Evolutionary conservation across 257 asterid species (phyloP).

Genomic region (Cordia subcordata): DNA sequence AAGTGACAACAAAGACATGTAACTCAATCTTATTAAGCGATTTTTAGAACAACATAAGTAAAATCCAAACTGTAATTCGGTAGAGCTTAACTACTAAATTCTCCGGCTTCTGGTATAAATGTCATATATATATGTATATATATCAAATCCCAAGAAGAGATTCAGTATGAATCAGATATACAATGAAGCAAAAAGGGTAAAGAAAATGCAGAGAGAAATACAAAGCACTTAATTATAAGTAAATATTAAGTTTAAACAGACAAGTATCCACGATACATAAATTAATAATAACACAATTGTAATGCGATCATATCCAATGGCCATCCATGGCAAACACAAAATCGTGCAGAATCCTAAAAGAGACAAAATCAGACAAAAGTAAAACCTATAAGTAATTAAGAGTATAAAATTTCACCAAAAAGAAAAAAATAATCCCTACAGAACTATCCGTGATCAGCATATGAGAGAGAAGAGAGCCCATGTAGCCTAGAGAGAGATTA

Average conservation of each 20-base stretch:
- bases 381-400: conserved; percentile 12
- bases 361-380: conserved; percentile 41
- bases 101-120: too few relatives aligned
- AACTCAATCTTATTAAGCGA: background rate
- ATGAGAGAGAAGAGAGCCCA: background rate
- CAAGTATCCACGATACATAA: background rate
- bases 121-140: too few relatives aligned
- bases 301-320: conserved; percentile 15
- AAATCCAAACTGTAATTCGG: too few relatives aligned
- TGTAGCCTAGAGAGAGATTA: background rate
- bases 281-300: background rate
- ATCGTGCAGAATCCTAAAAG: conserved; percentile 63
- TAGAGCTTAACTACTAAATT: too few relatives aligned
- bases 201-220: too few relatives aligned
- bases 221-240: background rate
- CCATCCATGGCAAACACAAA: conserved; percentile 32
- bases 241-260: background rate
- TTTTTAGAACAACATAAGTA: too few relatives aligned
- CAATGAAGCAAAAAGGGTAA: background rate
- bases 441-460: background rate
- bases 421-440: background rate
- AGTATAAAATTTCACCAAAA: conserved; percentile 15
- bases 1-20: background rate
- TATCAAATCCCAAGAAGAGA: too few relatives aligned
- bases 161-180: background rate